Conservation (phyloP, 345 rosid genomes). For the Psidium friedrichsthalianum region DNA sequence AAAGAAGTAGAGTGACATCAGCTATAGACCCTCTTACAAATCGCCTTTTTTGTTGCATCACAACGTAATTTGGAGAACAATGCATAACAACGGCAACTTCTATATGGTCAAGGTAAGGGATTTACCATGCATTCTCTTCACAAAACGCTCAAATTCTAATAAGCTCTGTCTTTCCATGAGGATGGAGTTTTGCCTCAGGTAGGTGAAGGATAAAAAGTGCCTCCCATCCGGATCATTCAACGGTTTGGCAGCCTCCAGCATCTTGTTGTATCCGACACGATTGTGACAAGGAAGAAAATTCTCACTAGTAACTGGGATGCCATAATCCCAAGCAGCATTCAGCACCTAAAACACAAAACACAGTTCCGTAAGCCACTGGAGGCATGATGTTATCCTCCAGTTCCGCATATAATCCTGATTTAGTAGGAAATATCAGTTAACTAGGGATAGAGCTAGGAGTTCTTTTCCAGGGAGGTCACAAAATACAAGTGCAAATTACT, state of each 20-base stretch:
- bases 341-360: conserved; percentile 40
- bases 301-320: conserved; percentile 53
- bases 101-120: neutral
- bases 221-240: conserved; percentile 77
- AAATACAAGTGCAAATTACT: neutral
- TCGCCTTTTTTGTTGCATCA: neutral
- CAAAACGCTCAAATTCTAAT: conserved; percentile 64
- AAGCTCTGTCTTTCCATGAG: conserved; percentile 78
- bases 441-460: neutral
- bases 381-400: neutral
- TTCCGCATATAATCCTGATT: neutral
- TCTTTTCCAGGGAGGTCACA: neutral
- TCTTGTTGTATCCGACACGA: conserved; percentile 62
- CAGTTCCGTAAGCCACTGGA: neutral
- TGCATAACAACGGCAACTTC: neutral
- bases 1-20: neutral
- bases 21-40: neutral
- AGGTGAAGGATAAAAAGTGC: conserved; percentile 63
- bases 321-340: conserved; percentile 87
- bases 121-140: conserved; percentile 90
- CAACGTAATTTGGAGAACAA: neutral
- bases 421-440: neutral
- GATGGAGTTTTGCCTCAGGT: conserved; percentile 59
- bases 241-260: conserved; percentile 65
- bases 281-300: conserved; percentile 68